phyloP scores from a whole-genome alignment of 2,329 filamentous ascomycete genomes.

The Ascochyta fabae region DNA sequence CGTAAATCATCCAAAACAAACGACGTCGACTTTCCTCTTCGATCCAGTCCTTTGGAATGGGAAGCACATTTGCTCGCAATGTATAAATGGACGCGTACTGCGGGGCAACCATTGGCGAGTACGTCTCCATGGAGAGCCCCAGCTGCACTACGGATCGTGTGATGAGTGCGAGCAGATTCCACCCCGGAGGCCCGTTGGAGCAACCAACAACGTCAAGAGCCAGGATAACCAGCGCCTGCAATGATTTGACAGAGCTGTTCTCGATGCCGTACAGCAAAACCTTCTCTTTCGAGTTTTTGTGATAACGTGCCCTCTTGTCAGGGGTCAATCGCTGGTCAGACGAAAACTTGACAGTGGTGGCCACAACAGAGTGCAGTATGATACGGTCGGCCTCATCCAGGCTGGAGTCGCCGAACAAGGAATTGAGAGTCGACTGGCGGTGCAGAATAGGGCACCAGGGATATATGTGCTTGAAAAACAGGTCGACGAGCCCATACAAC shows the following conservation, averaged over 20 bases:
- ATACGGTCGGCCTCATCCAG: slow-evolving; percentile 83
- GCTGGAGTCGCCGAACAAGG: slow-evolving; percentile 73
- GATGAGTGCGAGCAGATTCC: slow-evolving; percentile 90
- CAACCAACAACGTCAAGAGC: slow-evolving; percentile 84
- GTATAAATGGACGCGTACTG: slow-evolving; percentile 88
- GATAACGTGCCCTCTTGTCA: slow-evolving; percentile 75
- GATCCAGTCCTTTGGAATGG: slow-evolving; percentile 83
- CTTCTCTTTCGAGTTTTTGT: slow-evolving; percentile 81
- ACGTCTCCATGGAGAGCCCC: slow-evolving; percentile 82
- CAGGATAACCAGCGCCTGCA: slow-evolving; percentile 87
- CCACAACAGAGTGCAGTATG: slow-evolving; percentile 85
- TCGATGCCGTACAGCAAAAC: slow-evolving; percentile 88
- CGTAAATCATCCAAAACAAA: slow-evolving; percentile 93
- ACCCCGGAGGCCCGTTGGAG: slow-evolving; percentile 88
- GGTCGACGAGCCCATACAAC: slow-evolving; percentile 64
- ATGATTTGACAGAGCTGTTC: slow-evolving; percentile 84
- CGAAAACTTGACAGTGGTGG: slow-evolving; percentile 84
- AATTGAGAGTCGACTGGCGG: slow-evolving; percentile 79
- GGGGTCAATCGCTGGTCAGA: slow-evolving; percentile 76
- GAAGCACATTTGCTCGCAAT: slow-evolving; percentile 80
- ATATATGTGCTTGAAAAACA: slow-evolving; percentile 70
- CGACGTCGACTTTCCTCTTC: slow-evolving; percentile 86
- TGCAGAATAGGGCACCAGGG: slow-evolving; percentile 87
- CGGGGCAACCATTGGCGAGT: slow-evolving; percentile 78
- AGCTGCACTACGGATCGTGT: slow-evolving; percentile 88